Base-by-base conservation (phyloP, 495 filamentous ascomycete genomes). In the Penicillium steckii region DNA sequence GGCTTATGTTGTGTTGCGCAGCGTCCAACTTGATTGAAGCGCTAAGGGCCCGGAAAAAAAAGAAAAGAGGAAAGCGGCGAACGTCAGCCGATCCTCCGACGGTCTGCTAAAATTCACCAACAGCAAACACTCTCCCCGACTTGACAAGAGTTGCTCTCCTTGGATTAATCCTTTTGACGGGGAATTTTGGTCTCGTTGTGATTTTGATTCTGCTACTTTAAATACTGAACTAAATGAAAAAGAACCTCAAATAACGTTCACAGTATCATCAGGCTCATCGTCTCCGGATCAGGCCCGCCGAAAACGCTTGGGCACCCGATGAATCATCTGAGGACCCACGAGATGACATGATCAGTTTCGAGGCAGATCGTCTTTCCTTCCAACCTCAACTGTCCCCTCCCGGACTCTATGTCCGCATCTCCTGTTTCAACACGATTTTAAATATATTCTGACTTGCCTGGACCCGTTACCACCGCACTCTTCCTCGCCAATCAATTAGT, bases 301-400 rank as follows among this genome's bases (percentile, higher is more conserved):
- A 42, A 45, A 56, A 30, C 17, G 42, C 27, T 44, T 51, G 48
- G 33, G 38, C 35, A 9, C 35, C 38, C 51, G 48, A 53, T 59
- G 60, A 62, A 50, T 59, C 56, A 62, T 56, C 52, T 48, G 45
- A 17, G 33, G 56, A 62, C 56, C 59, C 59, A 62, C 60, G 56
- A 50, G 32, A 59, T 52, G 48, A 59, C 51, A 57, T 61, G 46
- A 46, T 40, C 46, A 24, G 13, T n/a, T n/a, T n/a, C n/a, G 17
- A 12, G 18, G 38, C 6, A 24, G 38, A 41, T 41, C 38, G 38
- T 9, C 38, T 22, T 33, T 26, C n/a, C 33, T 32, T 54, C 37
- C 49, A 21, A 45, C 42, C 48, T 54, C 49, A 40, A n/a, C 37
- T 8, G 21, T 59, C 49, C 38, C 49, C 29, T 59, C 49, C 38